Evolutionary conservation across 352 stramenopile genomes (phyloP), one percentile per base, ranked within the genome.

Genomic region (Phytophthora sansomeana): DNA sequence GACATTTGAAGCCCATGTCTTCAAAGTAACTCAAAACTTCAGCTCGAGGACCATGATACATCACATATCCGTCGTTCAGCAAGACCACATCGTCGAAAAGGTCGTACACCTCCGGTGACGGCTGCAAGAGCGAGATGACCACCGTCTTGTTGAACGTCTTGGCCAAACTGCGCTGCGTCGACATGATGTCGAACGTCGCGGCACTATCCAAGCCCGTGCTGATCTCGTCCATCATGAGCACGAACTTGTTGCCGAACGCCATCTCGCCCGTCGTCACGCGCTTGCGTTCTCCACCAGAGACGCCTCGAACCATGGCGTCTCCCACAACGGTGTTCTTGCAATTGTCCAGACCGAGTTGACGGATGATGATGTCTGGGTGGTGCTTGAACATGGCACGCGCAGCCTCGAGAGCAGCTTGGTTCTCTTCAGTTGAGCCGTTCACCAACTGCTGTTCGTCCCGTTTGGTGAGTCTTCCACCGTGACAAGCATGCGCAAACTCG

Each of bases 1-100:
- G 79, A 49, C 78, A 83, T 3, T 57, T 55, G 26, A 84, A 88
- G 3, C 87, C 87, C 16, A 93, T 46, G n/a, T 48, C 52, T 35
- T 83, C 77, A 67, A 98, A 97, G 61, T 97, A 96, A 35, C 69
- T 56, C 28, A 83, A 50, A 8, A 58, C 76, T 62, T 77, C 39
- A 67, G 81, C 41, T 78, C 77, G 72, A 80, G 86, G 35, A 87
- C 70, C 50, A 92, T 68, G 72, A 58, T 96, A 98, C 42, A 97
- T 82, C 14, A 98, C 72, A 16, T 82, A 67, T 9, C 94, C 93
- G 41, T 93, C 73, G 63, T 90, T 89, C 30, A 98, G 51, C 6
- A 98, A 26, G 9, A 97, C 79, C 6, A 98, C 63, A 33, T 98
- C 85, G 70, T 98, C 94, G 69, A 98, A 98, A 11, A 97, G 61